These are phyloP conservation scores for Dillenia suffruticosa DNA, from an alignment of 164 flowering plant species.

Conservation along the genomic window DNA sequence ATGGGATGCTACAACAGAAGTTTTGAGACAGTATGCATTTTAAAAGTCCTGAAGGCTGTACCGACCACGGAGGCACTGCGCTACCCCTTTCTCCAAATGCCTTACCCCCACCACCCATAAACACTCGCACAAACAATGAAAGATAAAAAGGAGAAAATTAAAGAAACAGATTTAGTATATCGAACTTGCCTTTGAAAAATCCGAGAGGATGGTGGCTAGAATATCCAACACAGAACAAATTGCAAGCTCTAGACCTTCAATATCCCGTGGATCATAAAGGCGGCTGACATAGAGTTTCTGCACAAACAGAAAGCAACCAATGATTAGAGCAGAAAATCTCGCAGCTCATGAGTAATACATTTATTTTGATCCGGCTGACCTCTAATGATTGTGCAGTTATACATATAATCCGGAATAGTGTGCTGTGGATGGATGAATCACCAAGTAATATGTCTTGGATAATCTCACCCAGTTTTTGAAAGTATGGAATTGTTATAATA, in stretches of 20 bases:
- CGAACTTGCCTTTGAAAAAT: slow-evolving; percentile 51
- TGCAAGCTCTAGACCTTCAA: slow-evolving; percentile 73
- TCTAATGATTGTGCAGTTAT: slow-evolving; percentile 58
- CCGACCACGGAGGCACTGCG: no score
- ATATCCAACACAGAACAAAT: slow-evolving; percentile 67
- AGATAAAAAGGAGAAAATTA: no score
- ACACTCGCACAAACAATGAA: not conserved
- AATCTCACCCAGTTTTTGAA: slow-evolving; percentile 41
- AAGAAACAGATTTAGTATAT: no score
- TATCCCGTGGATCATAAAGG: slow-evolving; percentile 55
- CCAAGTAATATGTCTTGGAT: slow-evolving; percentile 46
- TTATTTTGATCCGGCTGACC: slow-evolving; percentile 32
- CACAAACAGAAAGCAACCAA: not conserved
- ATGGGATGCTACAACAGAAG: no score
- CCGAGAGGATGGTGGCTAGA: slow-evolving; percentile 43
- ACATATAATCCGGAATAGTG: slow-evolving; percentile 65
- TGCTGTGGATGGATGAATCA: slow-evolving; percentile 77
- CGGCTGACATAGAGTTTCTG: slow-evolving; percentile 76
- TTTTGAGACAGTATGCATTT: no score
- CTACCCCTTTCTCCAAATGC: no score
- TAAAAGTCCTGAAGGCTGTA: not conserved
- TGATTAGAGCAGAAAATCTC: no score
- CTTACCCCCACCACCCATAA: no score
- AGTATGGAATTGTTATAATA: slow-evolving; percentile 32
- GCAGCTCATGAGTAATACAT: no score